Evolutionary conservation across 2,329 filamentous ascomycete genomes (phyloP).

Genomic region (Colletotrichum scovillei): DNA sequence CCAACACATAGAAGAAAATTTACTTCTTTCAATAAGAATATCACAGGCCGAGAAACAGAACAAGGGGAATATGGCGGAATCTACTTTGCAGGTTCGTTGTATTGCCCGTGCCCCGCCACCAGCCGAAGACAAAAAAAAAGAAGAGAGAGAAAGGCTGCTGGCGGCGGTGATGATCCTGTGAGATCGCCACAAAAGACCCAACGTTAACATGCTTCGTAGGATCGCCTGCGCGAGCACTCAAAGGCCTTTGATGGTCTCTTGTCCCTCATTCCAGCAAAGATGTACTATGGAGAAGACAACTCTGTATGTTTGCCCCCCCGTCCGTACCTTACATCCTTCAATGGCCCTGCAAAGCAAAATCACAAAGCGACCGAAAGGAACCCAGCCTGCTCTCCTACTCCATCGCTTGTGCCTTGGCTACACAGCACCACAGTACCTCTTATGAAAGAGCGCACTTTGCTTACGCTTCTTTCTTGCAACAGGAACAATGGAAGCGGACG

Average conservation of each 20-base stretch:
- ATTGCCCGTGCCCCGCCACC: conserved; percentile 36
- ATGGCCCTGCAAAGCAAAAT: neutral
- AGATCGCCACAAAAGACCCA: neutral
- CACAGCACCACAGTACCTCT: neutral
- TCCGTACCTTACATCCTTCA: neutral
- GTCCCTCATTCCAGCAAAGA: conserved; percentile 88
- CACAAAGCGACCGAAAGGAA: neutral
- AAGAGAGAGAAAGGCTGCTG: conserved; percentile 5
- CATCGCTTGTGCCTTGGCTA: neutral
- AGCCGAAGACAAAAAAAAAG: conserved; percentile 9
- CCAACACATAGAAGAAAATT: neutral
- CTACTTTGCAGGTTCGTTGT: conserved; percentile 59
- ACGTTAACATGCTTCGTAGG: conserved; percentile 33
- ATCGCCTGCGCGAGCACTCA: conserved; percentile 54
- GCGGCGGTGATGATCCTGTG: conserved; percentile 22
- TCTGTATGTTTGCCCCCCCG: conserved; percentile 70
- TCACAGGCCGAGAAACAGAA: neutral
- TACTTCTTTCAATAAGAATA: neutral
- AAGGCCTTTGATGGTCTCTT: conserved; percentile 88
- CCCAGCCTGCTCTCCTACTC: neutral
- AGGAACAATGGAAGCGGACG: conserved; percentile 95
- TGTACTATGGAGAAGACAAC: conserved; percentile 89
- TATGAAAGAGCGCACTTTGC: neutral
- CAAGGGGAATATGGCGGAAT: conserved; percentile 52
- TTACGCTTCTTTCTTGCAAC: conserved; percentile 34